A percentile compares a stretch with the other conserved stretches of the same genome.
These are phyloP conservation scores for Chaetomiaceae sp. DNA, from an alignment of 2,329 filamentous ascomycete species.

Conservation along the genomic window DNA sequence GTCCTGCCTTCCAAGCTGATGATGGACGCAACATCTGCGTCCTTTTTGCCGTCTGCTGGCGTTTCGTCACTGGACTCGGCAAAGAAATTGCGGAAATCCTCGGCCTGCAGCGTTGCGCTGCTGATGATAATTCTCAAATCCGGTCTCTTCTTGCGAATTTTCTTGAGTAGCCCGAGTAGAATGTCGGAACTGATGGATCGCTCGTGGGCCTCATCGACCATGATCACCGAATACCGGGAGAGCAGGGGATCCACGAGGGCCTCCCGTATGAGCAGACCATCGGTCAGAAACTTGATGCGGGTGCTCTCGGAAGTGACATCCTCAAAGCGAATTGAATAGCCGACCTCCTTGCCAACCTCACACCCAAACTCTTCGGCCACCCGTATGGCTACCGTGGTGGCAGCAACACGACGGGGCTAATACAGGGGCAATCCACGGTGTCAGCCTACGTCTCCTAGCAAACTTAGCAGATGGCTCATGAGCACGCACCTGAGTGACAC, in stretches of 20 bases:
- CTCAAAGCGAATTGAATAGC: constrained; percentile 89
- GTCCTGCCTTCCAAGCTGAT: constrained; percentile 83
- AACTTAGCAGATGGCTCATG: no score
- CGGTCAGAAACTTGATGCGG: constrained; percentile 90
- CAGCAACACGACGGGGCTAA: constrained; percentile 83
- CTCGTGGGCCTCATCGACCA: constrained; percentile 97
- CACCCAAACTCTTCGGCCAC: constrained; percentile 88
- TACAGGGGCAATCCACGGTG: no score
- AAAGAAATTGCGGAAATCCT: constrained; percentile 81
- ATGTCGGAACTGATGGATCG: constrained; percentile 89
- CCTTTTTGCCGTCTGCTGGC: constrained; percentile 28
- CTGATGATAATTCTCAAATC: constrained; percentile 87
- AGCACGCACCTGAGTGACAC: constrained; percentile 75
- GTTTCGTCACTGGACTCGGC: constrained; percentile 36
- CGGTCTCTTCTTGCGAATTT: constrained; percentile 72
- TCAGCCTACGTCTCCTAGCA: no score
- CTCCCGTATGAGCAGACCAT: constrained; percentile 85
- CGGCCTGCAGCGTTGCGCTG: constrained; percentile 88
- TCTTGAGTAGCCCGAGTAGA: constrained; percentile 83
- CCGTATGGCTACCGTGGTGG: constrained; percentile 79
- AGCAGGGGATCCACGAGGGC: constrained; percentile 88
- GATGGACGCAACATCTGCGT: constrained; percentile 50
- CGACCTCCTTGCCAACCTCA: constrained; percentile 82
- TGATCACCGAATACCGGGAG: constrained; percentile 88
- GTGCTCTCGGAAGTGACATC: constrained; percentile 83